Conservation (phyloP, 257 asterid species). For the Ajuga chamaepitys region DNA sequence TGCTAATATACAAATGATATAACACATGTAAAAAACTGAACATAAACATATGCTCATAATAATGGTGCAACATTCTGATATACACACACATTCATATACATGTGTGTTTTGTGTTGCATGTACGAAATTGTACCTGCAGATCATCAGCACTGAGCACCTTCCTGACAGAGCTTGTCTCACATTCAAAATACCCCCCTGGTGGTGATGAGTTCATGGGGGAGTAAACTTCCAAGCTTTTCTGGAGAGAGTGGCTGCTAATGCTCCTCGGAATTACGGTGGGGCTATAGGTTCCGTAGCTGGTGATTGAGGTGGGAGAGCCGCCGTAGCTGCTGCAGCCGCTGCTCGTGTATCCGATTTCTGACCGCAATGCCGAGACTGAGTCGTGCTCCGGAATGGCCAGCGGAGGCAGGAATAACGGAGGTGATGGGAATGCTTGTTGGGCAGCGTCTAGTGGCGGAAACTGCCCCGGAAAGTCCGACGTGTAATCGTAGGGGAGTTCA, state of each 20-base stretch:
- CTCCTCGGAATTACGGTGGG: slow-evolving; percentile 47
- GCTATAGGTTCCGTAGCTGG: slow-evolving; percentile 23
- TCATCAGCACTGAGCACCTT: slow-evolving; percentile 60
- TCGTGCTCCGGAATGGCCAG: slow-evolving; percentile 45
- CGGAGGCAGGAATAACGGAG: slow-evolving; percentile 30
- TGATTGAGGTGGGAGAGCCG: slow-evolving; percentile 47
- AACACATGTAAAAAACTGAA: background rate
- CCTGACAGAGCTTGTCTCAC: slow-evolving; percentile 42
- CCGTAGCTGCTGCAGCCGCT: slow-evolving; percentile 69
- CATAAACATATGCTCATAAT: background rate
- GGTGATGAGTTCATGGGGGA: slow-evolving; percentile 37
- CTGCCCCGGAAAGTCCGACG: slow-evolving; percentile 27
- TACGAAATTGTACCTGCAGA: slow-evolving; percentile 52
- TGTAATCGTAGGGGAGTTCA: slow-evolving; percentile 26
- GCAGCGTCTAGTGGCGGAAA: slow-evolving; percentile 14
- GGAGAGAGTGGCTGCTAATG: slow-evolving; percentile 61
- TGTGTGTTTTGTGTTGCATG: no score
- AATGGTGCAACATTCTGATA: no score
- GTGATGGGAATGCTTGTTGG: slow-evolving; percentile 11
- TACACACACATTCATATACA: no score
- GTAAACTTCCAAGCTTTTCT: slow-evolving; percentile 34
- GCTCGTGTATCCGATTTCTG: slow-evolving; percentile 50
- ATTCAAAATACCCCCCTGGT: slow-evolving; percentile 30
- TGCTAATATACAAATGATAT: slow-evolving; percentile 19
- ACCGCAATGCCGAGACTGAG: slow-evolving; percentile 35